Evolutionary conservation across 768 basidiomycete genomes (phyloP), one percentile per base, ranked within the genome.

Genomic region (Lentinula sp.): DNA sequence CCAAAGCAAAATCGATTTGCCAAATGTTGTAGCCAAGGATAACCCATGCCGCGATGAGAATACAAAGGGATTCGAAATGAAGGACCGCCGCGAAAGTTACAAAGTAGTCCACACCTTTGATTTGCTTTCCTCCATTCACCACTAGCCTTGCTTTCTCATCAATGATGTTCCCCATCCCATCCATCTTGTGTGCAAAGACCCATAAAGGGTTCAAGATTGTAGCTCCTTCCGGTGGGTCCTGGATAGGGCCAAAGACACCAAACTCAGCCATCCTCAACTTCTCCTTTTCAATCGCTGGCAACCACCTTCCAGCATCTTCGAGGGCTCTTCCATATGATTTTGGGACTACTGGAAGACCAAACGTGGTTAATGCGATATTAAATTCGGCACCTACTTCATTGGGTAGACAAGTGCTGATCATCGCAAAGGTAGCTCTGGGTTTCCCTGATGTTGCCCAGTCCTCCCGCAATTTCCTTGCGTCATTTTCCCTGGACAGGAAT

Each of bases 51-150:
- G 23, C 23, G 2, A 23, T 23, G 23, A 23, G 23, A 23, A 23
- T 23, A 2, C 23, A 2, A 2, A 23, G 23, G 23, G 23, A 23
- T 23, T 23, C 23, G 23, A 23, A 23, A 23, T 2, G 23, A 1
- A 23, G 23, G 2, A 23, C 23, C 23, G 66, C 70, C 0, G 70
- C n/a, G 31, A 67, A 75, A 0, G 68, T 76, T n/a, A 73, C 66
- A 15, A 63, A 64, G 50, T 68, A 78, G 40, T 77, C 71, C 37
- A 71, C 59, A 0, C 76, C 74, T 3, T 68, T 66, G 0, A 65
- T 28, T 50, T 79, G 78, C 0, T 63, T 62, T 59, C 68, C 76
- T 0, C 78, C 76, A 62, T 70, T 55, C 2, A 23, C 23, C 23
- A 23, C 23, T 2, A 23, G 23, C 23, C 23, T 23, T 23, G 23